phyloP scores from a whole-genome alignment of 129 eudicot genomes.

The Kitagawia praeruptora region DNA sequence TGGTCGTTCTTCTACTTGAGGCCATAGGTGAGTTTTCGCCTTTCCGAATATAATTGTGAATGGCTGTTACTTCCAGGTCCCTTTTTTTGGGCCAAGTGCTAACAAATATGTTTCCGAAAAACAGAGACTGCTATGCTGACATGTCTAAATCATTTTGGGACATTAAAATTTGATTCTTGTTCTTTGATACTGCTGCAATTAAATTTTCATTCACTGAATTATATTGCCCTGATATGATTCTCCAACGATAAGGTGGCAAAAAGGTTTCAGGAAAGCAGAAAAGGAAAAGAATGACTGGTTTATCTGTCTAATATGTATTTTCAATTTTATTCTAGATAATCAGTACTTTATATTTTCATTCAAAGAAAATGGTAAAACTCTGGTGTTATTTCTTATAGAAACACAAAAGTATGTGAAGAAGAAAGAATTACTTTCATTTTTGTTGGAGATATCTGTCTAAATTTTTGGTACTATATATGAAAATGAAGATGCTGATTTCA shows the following conservation, averaged over 20 bases:
- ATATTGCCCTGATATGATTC: background rate
- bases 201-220: background rate
- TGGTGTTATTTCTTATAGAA: background rate
- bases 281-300: background rate
- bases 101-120: background rate
- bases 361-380: background rate
- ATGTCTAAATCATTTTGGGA: background rate
- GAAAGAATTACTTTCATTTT: background rate
- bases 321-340: background rate
- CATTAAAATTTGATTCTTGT: background rate
- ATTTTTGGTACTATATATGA: background rate
- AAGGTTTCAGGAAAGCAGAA: background rate
- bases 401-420: background rate
- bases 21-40: conserved; percentile 51
- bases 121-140: background rate
- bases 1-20: conserved; percentile 59
- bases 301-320: background rate
- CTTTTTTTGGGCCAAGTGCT: background rate
- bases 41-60: background rate
- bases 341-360: background rate
- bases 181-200: no score
- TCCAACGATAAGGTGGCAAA: background rate
- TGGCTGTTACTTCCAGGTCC: background rate
- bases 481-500: conserved; percentile 1
- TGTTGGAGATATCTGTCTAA: background rate